phyloP scores from a whole-genome alignment of 2,329 filamentous ascomycete genomes.

The Elsinoe perseae region DNA sequence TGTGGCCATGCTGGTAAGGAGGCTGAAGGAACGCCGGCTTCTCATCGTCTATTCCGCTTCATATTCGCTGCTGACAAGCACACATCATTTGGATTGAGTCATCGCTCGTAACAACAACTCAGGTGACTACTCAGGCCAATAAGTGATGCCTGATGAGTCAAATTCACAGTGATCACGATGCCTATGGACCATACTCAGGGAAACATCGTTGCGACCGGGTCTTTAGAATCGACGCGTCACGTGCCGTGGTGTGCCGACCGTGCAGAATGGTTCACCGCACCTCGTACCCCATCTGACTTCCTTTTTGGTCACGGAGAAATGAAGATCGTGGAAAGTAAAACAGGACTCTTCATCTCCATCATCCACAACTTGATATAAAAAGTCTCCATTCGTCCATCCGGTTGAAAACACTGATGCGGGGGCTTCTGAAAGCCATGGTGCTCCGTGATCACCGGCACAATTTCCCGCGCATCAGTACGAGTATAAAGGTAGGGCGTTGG shows the following conservation, averaged over 20 bases:
- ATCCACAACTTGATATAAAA: not conserved
- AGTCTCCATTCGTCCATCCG: slow-evolving; percentile 2
- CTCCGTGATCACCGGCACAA: slow-evolving; percentile 6
- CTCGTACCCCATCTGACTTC: not conserved
- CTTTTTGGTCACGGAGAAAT: slow-evolving; percentile 7
- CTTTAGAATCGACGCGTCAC: not conserved
- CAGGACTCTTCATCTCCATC: slow-evolving; percentile 2
- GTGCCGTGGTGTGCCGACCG: not conserved
- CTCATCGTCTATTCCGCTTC: not conserved
- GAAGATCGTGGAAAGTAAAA: not conserved
- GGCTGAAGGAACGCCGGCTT: not conserved
- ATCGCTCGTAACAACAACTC: not conserved
- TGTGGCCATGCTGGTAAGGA: not conserved
- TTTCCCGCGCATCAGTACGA: not conserved
- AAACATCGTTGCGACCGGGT: not conserved
- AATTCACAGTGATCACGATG: not conserved
- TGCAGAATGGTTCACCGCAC: not conserved
- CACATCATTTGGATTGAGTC: not conserved
- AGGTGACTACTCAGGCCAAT: not conserved
- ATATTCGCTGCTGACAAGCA: not conserved
- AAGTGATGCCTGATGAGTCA: not conserved
- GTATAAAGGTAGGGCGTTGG: slow-evolving; percentile 3
- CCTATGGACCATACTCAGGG: no score
- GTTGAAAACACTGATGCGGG: not conserved
- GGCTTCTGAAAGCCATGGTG: not conserved